Percentiles rank a stretch among this genome's conserved stretches.
These are phyloP conservation scores for Trichophyton benhamiae DNA, from an alignment of 2,329 filamentous ascomycete genomes.

Conservation along the genomic window DNA sequence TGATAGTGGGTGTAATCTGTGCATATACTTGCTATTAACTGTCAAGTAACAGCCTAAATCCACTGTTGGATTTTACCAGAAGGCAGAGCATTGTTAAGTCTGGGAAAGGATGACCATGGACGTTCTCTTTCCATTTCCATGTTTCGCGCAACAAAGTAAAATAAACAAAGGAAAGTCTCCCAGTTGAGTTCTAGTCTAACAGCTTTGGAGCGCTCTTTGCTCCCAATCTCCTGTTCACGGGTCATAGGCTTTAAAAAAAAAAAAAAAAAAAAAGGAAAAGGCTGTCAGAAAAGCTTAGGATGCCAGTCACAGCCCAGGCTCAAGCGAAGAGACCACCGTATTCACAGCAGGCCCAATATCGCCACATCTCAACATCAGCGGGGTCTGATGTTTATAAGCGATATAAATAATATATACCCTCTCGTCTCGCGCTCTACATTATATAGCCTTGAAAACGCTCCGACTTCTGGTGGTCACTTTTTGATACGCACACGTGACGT, in stretches of 20 bases:
- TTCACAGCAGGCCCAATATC: background rate
- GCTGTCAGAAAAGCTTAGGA: no score
- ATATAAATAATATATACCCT: background rate
- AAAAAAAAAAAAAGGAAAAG: no score
- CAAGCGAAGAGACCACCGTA: no score
- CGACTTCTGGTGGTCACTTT: background rate
- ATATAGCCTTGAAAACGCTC: background rate
- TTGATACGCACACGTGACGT: background rate
- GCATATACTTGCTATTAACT: background rate
- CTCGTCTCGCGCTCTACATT: background rate
- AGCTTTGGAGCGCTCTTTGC: no score
- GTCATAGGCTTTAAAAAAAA: no score
- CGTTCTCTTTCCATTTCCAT: background rate
- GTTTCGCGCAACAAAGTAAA: background rate
- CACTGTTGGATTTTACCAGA: background rate
- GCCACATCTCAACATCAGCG: background rate
- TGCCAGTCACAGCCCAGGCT: no score
- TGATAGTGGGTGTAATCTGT: background rate
- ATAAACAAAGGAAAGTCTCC: no score
- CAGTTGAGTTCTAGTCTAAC: no score
- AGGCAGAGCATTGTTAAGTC: background rate
- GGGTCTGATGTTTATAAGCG: background rate
- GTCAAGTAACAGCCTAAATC: background rate
- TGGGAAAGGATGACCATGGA: background rate
- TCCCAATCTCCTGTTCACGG: no score